Conservation (phyloP, 1,139 yeast species). For the Geotrichum cucujoidarum region DNA sequence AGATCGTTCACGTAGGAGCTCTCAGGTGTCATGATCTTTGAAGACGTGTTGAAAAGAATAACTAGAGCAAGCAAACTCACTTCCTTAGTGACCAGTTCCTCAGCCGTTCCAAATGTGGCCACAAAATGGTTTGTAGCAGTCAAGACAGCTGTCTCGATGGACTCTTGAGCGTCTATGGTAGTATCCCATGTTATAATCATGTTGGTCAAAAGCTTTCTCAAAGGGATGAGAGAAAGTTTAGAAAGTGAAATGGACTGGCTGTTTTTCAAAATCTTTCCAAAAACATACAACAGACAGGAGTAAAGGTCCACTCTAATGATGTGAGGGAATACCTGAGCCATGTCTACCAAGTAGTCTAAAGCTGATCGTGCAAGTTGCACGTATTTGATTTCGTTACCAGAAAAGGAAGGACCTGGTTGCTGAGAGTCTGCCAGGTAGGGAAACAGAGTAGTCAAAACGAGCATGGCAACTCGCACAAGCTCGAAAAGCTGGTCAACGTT, state of each 20-base stretch:
- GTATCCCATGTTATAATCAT: slow-evolving; percentile 29
- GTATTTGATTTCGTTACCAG: slow-evolving; percentile 29
- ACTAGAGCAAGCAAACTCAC: slow-evolving; percentile 54
- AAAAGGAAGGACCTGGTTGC: slow-evolving; percentile 30
- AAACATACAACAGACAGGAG: slow-evolving; percentile 61
- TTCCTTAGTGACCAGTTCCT: slow-evolving; percentile 41
- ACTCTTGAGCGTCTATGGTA: slow-evolving; percentile 25
- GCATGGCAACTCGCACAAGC: slow-evolving; percentile 63
- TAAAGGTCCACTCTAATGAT: slow-evolving; percentile 65
- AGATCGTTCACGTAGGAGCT: slow-evolving; percentile 29
- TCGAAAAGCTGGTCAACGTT: slow-evolving; percentile 80
- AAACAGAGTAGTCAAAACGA: slow-evolving; percentile 54
- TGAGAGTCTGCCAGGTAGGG: slow-evolving; percentile 49
- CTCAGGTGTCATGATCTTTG: slow-evolving; percentile 40
- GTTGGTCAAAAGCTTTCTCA: slow-evolving; percentile 32
- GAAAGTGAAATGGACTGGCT: slow-evolving; percentile 26
- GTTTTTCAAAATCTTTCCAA: slow-evolving; percentile 56
- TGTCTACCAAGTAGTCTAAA: slow-evolving; percentile 53
- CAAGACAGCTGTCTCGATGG: slow-evolving; percentile 38
- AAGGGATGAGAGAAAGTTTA: slow-evolving; percentile 32
- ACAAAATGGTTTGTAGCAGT: slow-evolving; percentile 29
- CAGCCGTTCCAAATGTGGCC: slow-evolving; percentile 28
- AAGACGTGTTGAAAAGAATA: slow-evolving; percentile 55
- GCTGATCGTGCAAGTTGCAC: slow-evolving; percentile 41
- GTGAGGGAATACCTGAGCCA: slow-evolving; percentile 61